These are phyloP conservation scores for Kluyveromyces nonfermentans DNA, from an alignment of 805 yeast genomes.

Conservation along the genomic window DNA sequence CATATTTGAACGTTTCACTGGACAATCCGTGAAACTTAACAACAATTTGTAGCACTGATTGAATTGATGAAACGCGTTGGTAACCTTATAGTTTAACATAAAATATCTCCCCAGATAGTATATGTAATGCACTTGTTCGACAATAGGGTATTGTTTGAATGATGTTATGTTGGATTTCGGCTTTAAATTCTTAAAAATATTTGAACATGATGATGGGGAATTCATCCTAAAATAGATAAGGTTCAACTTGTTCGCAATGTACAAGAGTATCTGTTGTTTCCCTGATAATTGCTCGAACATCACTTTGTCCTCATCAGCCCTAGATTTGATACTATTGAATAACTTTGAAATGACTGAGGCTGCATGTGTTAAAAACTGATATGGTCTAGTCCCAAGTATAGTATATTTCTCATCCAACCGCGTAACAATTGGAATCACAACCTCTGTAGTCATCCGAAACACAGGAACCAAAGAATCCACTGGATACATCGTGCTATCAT, in stretches of 20 bases:
- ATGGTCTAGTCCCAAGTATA: conserved; percentile 20
- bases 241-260: conserved; percentile 46
- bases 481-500: conserved; percentile 29
- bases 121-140: conserved; percentile 47
- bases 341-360: conserved; percentile 48
- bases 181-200: conserved; percentile 34
- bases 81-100: conserved; percentile 41
- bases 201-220: conserved; percentile 28
- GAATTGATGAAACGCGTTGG: conserved; percentile 44
- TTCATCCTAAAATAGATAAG: conserved; percentile 42
- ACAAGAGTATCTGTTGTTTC: conserved; percentile 43
- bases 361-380: conserved; percentile 35
- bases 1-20: conserved; percentile 14
- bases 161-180: conserved; percentile 48
- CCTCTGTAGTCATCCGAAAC: conserved; percentile 27
- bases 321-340: conserved; percentile 52
- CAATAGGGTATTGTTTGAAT: conserved; percentile 33
- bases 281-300: conserved; percentile 11
- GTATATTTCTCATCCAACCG: conserved; percentile 16
- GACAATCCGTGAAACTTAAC: conserved; percentile 21
- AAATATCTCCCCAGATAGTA: conserved; percentile 49
- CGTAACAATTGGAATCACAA: conserved; percentile 24
- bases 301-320: conserved; percentile 24
- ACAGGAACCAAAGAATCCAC: conserved; percentile 20
- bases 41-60: conserved; percentile 41